phyloP scores from a whole-genome alignment of 768 basidiomycete species.

The Vishniacozyma victoriae region DNA sequence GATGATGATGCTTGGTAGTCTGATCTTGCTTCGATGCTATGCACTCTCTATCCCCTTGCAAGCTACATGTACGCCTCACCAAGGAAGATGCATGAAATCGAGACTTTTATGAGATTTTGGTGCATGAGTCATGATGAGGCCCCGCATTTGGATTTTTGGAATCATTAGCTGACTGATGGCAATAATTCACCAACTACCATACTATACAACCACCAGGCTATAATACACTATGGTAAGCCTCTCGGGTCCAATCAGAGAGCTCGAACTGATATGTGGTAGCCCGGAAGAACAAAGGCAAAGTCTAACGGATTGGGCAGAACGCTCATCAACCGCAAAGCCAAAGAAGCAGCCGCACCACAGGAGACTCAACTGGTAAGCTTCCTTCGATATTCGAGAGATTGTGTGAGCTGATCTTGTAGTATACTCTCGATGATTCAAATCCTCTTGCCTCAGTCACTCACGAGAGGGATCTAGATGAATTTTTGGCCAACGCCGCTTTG shows the following conservation, averaged over 20 bases:
- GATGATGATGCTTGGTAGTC: conserved; percentile 17
- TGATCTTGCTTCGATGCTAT: too few relatives aligned
- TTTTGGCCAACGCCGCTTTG: conserved; percentile 86
- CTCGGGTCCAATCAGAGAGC: too few relatives aligned
- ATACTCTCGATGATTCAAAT: conserved; percentile 62
- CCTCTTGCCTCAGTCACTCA: conserved; percentile 84
- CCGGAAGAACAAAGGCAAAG: conserved; percentile 37
- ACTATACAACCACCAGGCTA: too few relatives aligned
- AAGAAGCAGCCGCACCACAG: conserved; percentile 57
- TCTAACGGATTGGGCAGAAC: conserved; percentile 75
- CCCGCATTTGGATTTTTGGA: too few relatives aligned
- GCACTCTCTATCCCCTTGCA: too few relatives aligned
- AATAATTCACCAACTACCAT: too few relatives aligned
- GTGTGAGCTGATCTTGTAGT: conserved; percentile 51
- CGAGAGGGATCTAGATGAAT: conserved; percentile 91
- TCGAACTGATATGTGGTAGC: conserved; percentile 6
- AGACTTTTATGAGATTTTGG: too few relatives aligned
- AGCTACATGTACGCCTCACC: too few relatives aligned
- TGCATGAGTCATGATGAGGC: too few relatives aligned
- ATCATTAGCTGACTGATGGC: too few relatives aligned
- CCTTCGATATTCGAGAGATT: not conserved
- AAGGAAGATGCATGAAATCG: too few relatives aligned
- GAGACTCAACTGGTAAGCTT: conserved; percentile 63
- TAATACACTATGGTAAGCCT: too few relatives aligned
- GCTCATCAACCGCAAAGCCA: conserved; percentile 84